Evolutionary conservation across 805 yeast species (phyloP).

Genomic region (Cyberlindnera mrakii): DNA sequence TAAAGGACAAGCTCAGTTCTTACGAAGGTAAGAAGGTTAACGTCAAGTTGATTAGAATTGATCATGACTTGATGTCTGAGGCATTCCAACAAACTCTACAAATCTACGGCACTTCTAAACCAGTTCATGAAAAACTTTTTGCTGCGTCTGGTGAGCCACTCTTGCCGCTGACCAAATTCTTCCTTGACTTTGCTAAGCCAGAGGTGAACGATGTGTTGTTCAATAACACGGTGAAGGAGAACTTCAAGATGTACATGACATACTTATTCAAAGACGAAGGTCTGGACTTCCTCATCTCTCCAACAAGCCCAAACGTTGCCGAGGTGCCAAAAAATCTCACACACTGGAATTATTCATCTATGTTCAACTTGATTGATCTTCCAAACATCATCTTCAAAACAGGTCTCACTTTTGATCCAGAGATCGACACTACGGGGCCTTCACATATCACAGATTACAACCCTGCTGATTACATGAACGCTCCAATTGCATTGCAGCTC

Average conservation of each 20-base stretch:
- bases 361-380: conserved; percentile 66
- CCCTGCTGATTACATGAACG: conserved; percentile 26
- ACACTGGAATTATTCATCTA: conserved; percentile 76
- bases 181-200: conserved; percentile 46
- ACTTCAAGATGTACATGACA: conserved; percentile 49
- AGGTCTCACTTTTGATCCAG: conserved; percentile 53
- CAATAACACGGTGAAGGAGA: conserved; percentile 53
- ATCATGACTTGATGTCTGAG: conserved; percentile 48
- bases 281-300: conserved; percentile 62
- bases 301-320: conserved; percentile 64
- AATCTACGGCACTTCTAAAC: conserved; percentile 57
- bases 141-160: conserved; percentile 67
- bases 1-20: conserved; percentile 40
- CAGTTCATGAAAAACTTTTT: conserved; percentile 47
- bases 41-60: conserved; percentile 46
- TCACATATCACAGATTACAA: conserved; percentile 18
- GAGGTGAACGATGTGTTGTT: conserved; percentile 56
- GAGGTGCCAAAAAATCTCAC: conserved; percentile 57
- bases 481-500: conserved; percentile 47
- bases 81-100: conserved; percentile 44
- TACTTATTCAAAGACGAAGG: conserved; percentile 46
- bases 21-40: conserved; percentile 31
- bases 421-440: conserved; percentile 42
- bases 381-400: conserved; percentile 66
- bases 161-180: conserved; percentile 57